Base-by-base conservation (phyloP, 139 green algal genomes). In the Nannochloris sp. region DNA sequence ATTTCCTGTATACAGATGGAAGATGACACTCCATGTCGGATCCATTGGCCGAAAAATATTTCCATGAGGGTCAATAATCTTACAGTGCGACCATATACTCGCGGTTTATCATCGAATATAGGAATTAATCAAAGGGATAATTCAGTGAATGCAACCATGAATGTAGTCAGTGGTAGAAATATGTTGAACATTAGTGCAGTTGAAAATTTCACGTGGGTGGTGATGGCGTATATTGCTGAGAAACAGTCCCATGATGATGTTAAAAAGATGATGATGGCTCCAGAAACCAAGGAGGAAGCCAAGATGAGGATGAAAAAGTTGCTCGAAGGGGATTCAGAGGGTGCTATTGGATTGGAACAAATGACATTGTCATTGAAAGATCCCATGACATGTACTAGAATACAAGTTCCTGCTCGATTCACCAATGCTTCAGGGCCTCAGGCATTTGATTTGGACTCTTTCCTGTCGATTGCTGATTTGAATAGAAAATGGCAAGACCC, bases 401-500 rank as follows among this genome's bases (percentile, higher is more conserved):
- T 77, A 45, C 43, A 49, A 55, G 51, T 56, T 45, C 69, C 69
- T 4, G 73, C 59, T 4, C 58, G 78, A 4, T 80, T 84, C 49
- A 6, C 5, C 0, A 70, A 73, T 30, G 63, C 72, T 20, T 45
- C 37, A 17, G 84, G 77, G 8, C 73, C 88, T 36, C 63, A 65
- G 11, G 67, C 70, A 20, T 96, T 96, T 70, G 87, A 96, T 71
- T 74, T 96, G 51, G 81, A 87, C 40, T 68, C 76, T 20, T 95
- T 93, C 68, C 69, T 96, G 50, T 69, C 67, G 12, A 77, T 86
- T 65, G 84, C 71, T 14, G 23, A 79, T 63, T 71, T 77, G 62
- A 90, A 78, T 30, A 77, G 79, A 70, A 96, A 94, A 79, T 96
- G 89, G 89, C 79, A 89, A 70, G 89, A 88, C 75, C 89, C 89